Evolutionary conservation across 1,139 yeast species (phyloP).

Genomic region (Debaryomyces sp.): DNA sequence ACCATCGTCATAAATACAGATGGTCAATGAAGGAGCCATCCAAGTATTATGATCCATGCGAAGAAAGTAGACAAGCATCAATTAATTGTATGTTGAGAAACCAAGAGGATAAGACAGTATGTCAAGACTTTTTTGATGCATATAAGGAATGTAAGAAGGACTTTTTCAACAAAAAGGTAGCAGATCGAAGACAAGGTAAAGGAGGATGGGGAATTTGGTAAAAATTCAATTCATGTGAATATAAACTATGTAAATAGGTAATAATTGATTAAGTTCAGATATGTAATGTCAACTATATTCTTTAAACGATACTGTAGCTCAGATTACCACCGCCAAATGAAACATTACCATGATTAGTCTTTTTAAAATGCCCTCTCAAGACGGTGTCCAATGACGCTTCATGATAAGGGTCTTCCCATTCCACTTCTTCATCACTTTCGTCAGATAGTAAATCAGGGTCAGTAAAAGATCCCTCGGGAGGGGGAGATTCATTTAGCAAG

Average conservation of each 20-base stretch:
- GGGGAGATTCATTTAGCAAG: conserved; percentile 4
- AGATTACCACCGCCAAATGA: conserved; percentile 15
- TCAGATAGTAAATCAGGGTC: conserved; percentile 4
- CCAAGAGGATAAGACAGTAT: conserved; percentile 72
- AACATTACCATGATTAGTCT: conserved; percentile 4
- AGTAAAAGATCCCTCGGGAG: conserved; percentile 1
- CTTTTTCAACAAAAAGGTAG: conserved; percentile 55
- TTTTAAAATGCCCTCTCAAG: conserved; percentile 10
- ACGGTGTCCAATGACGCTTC: conserved; percentile 8
- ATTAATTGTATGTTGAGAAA: conserved; percentile 75
- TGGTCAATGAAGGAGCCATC: conserved; percentile 76
- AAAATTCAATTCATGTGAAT: background rate
- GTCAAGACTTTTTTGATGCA: conserved; percentile 88
- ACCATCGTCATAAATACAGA: conserved; percentile 59
- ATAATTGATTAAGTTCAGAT: background rate
- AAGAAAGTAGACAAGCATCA: conserved; percentile 85
- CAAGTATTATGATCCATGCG: conserved; percentile 90
- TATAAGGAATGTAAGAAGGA: conserved; percentile 89
- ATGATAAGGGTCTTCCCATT: conserved; percentile 10
- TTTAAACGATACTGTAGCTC: conserved; percentile 10
- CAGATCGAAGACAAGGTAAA: conserved; percentile 41
- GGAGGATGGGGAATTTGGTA: conserved; percentile 53
- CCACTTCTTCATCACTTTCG: conserved; percentile 2
- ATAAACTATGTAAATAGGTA: conserved; percentile 5
- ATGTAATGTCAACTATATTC: background rate